These are phyloP conservation scores for Penicillium egyptiacum DNA, from an alignment of 495 filamentous ascomycete species.

Conservation along the genomic window DNA sequence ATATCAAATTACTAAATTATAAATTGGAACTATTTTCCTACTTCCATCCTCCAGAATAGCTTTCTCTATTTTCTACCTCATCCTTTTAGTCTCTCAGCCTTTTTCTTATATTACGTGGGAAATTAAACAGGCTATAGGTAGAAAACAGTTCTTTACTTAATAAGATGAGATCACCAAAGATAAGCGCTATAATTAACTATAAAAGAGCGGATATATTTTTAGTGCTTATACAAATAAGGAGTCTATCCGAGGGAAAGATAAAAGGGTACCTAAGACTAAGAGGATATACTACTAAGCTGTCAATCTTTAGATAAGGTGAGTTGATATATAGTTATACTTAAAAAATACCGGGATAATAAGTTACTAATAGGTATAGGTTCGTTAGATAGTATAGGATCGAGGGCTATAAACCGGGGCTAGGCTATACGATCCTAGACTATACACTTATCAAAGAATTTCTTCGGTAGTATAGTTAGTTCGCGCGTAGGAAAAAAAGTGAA, in stretches of 20 bases:
- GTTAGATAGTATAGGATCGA: conserved; percentile 7
- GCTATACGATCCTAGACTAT: conserved; percentile 14
- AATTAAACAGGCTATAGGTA: conserved; percentile 9
- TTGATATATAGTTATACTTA: background rate
- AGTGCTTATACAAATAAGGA: conserved; percentile 19
- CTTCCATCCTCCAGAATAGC: background rate
- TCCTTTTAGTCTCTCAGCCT: background rate
- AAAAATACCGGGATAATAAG: background rate
- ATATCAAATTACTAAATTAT: conserved; percentile 3
- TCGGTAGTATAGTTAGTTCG: conserved; percentile 15
- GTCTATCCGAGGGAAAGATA: conserved; percentile 19
- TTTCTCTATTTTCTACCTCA: background rate
- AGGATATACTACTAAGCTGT: conserved; percentile 9
- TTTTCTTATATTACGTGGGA: background rate
- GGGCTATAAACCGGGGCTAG: conserved; percentile 12
- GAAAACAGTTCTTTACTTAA: conserved; percentile 17
- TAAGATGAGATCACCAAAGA: conserved; percentile 16
- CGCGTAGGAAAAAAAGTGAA: conserved; percentile 14
- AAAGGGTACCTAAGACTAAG: conserved; percentile 21
- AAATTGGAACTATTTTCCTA: conserved; percentile 1
- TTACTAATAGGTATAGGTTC: conserved; percentile 15
- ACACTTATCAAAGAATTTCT: conserved; percentile 23
- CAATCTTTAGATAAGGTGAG: conserved; percentile 18
- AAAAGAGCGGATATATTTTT: conserved; percentile 22
- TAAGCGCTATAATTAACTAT: background rate